These are phyloP conservation scores for Wickerhamomyces sp. DNA, from an alignment of 1,139 yeast genomes.

Conservation along the genomic window DNA sequence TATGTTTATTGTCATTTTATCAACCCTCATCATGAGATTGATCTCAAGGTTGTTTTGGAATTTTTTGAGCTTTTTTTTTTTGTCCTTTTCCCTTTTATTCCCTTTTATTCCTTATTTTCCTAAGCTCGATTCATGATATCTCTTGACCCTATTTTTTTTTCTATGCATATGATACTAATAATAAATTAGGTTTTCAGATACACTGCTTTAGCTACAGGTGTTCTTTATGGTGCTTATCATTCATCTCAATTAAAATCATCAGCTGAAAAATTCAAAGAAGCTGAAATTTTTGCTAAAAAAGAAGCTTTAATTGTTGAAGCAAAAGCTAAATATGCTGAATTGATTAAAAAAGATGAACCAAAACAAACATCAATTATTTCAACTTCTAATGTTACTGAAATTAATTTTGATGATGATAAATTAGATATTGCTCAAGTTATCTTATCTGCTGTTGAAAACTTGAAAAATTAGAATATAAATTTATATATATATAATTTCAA, in stretches of 20 bases:
- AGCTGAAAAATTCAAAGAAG: conserved; percentile 55
- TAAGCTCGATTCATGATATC: too few species aligned
- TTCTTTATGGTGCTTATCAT: conserved; percentile 85
- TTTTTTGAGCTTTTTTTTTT: background rate
- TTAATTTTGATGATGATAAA: conserved; percentile 87
- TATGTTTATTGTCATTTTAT: conserved; percentile 17
- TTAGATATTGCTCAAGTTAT: conserved; percentile 67
- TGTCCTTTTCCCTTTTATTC: too few species aligned
- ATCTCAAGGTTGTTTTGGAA: background rate
- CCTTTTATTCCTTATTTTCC: too few species aligned
- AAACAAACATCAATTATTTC: conserved; percentile 19
- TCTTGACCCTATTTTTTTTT: too few species aligned
- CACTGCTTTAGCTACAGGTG: conserved; percentile 86
- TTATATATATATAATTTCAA: background rate
- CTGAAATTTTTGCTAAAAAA: conserved; percentile 57
- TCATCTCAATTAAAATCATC: conserved; percentile 62
- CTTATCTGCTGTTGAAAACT: conserved; percentile 39
- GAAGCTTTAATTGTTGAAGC: conserved; percentile 81
- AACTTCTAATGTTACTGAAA: conserved; percentile 33
- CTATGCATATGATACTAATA: too few species aligned
- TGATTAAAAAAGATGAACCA: conserved; percentile 42
- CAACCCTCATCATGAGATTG: background rate
- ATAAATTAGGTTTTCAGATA: too few species aligned
- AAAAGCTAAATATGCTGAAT: conserved; percentile 77
- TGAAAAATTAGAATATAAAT: conserved; percentile 20